Base-by-base conservation (phyloP, 306 rosid genomes). In the Cyamopsis tetragonoloba region DNA sequence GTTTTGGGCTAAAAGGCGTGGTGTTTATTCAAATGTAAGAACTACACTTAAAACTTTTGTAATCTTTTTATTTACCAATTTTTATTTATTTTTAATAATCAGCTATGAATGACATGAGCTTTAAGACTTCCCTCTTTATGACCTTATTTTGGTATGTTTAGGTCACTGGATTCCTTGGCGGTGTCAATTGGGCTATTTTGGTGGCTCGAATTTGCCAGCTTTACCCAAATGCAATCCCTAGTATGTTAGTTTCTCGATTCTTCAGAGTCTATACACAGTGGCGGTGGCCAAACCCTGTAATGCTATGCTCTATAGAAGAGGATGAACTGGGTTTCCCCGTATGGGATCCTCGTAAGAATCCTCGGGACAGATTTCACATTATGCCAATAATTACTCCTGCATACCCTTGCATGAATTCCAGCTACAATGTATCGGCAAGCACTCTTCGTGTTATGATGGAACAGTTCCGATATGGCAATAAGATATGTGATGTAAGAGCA, bases 241-340 rank as follows among this genome's bases (percentile, higher is more conserved):
- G 98, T 79, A 88, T 93, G 97, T 71, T 93, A 82, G 98, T 93
- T 73, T 84, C 98, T 76, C 82, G 95, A 79, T 93, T 93, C 83
- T 93, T 93, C 79, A 88, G 98, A 83, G 97, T 93, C 34, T 93
- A 88, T 68, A 90, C 99, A 30, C 99, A 88, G 75, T 93, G 99
- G 99, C 89, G 99, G 80, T 93, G 99, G 99, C 99, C 99, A 62
- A 93, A 90, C 73, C 99, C 97, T 77, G 97, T 93, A 51, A 91
- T 88, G 95, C 77, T 93, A 24, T 90, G 99, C 86, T 53, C 97
- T 51, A 88, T 90, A 50, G 97, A 90, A 83, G 97, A 93, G 68
- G 85, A 86, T 75, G 97, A 89, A 81, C 82, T 90, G 59, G 95
- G 96, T 13, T 90, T 93, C 56, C 86, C 92, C 53, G 56, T 83